These are phyloP conservation scores for Vachellia pachyceras DNA, from an alignment of 306 rosid species.

Conservation along the genomic window DNA sequence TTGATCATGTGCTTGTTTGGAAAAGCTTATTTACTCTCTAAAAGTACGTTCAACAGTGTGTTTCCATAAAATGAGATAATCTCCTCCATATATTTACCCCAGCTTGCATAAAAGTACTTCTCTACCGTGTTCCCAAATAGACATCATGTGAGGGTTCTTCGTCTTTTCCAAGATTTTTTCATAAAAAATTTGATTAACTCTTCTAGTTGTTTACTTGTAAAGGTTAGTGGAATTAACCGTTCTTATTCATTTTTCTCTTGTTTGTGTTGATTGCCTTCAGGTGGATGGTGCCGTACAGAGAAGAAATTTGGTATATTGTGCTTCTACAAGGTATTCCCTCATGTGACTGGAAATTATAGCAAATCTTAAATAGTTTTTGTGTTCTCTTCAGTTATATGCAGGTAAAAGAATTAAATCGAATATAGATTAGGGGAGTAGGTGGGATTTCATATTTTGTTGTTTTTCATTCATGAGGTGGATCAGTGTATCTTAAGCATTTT, in stretches of 20 bases:
- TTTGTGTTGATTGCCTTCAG: slow-evolving; percentile 89
- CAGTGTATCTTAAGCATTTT: slow-evolving; percentile 19
- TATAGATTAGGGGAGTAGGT: slow-evolving; percentile 24
- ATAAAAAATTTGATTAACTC: slow-evolving; percentile 4
- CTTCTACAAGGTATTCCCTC: slow-evolving; percentile 85
- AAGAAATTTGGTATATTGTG: slow-evolving; percentile 97
- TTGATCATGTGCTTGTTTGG: too few species aligned
- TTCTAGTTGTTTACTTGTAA: neutral
- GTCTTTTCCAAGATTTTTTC: neutral
- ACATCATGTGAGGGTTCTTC: too few species aligned
- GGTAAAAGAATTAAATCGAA: slow-evolving; percentile 13
- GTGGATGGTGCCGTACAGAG: slow-evolving; percentile 90
- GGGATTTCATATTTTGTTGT: slow-evolving; percentile 3
- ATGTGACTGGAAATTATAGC: slow-evolving; percentile 27
- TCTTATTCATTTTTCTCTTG: slow-evolving; percentile 25
- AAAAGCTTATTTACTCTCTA: too few species aligned
- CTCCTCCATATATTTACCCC: too few species aligned
- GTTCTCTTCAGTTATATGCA: slow-evolving; percentile 15
- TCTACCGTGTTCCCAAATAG: too few species aligned
- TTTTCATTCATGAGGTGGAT: slow-evolving; percentile 2
- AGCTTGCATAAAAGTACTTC: too few species aligned
- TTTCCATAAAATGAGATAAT: too few species aligned
- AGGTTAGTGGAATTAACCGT: slow-evolving; percentile 19
- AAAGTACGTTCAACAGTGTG: too few species aligned
- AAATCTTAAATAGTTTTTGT: slow-evolving; percentile 26